A percentile compares a stretch with the other conserved stretches of the same genome.
Evolutionary conservation across 805 yeast species (phyloP).

Genomic region (Cyberlindnera petersonii): DNA sequence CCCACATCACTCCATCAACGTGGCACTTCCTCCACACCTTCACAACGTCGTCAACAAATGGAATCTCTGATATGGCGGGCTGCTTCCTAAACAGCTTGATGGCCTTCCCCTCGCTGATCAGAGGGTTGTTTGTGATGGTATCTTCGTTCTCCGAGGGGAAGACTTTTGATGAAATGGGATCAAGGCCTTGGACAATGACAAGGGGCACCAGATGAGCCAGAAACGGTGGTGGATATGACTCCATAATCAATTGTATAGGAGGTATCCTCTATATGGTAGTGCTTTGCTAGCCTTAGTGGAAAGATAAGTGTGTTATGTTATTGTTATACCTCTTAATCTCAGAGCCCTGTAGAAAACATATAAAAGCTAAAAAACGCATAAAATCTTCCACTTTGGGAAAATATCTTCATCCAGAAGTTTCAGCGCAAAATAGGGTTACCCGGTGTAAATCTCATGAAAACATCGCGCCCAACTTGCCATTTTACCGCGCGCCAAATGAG

Average conservation of each 20-base stretch:
- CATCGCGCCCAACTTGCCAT: too few relatives aligned
- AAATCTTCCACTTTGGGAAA: too few relatives aligned
- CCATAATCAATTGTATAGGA: conserved; percentile 36
- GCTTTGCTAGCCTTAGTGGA: too few relatives aligned
- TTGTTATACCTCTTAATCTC: too few relatives aligned
- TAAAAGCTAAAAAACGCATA: too few relatives aligned
- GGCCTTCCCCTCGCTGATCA: conserved; percentile 5
- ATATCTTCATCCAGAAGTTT: too few relatives aligned
- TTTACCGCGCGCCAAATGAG: too few relatives aligned
- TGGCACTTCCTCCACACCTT: conserved; percentile 30
- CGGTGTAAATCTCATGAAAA: too few relatives aligned
- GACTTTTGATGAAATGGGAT: conserved; percentile 13
- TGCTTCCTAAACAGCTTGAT: conserved; percentile 18
- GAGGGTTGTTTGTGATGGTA: conserved; percentile 3
- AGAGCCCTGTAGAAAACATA: too few relatives aligned
- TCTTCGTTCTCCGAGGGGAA: conserved; percentile 10
- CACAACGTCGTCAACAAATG: conserved; percentile 25
- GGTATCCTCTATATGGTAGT: too few relatives aligned
- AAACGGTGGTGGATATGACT: conserved; percentile 34
- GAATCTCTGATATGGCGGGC: neutral
- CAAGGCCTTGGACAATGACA: conserved; percentile 41
- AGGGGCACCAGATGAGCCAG: conserved; percentile 36
- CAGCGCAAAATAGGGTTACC: too few relatives aligned
- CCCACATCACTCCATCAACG: conserved; percentile 28
- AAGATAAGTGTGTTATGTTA: too few relatives aligned